A percentile compares a stretch with the other conserved stretches of the same genome.
phyloP scores from a whole-genome alignment of 2,329 filamentous ascomycete species.

The Exophiala viscosa region DNA sequence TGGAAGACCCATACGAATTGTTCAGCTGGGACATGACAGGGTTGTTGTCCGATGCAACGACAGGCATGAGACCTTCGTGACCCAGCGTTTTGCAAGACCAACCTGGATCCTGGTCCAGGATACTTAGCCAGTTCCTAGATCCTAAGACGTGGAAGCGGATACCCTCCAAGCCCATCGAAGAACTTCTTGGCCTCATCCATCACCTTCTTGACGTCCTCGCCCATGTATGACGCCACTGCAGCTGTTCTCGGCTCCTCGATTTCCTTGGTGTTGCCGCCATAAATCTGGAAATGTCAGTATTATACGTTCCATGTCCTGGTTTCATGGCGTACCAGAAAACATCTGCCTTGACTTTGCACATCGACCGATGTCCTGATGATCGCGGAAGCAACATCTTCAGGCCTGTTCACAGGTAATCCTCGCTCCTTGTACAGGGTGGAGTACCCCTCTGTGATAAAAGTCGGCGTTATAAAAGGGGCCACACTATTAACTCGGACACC shows the following conservation, averaged over 20 bases:
- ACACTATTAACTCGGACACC: slow-evolving; percentile 45
- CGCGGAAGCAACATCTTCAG: slow-evolving; percentile 41
- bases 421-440: slow-evolving; percentile 37
- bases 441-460: slow-evolving; percentile 42
- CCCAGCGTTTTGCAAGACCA: too few species aligned
- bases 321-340: slow-evolving; percentile 5
- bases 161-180: too few species aligned
- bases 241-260: too few species aligned
- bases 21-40: slow-evolving; percentile 12
- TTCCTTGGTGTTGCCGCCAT: too few species aligned
- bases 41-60: background rate
- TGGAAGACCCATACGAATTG: slow-evolving; percentile 2
- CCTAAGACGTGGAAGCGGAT: background rate
- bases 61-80: background rate
- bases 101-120: too few species aligned
- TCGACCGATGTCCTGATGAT: slow-evolving; percentile 31
- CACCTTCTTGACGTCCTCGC: background rate
- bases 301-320: too few species aligned
- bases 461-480: slow-evolving; percentile 49
- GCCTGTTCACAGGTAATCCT: slow-evolving; percentile 41
- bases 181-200: background rate
- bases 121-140: background rate
- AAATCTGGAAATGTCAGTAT: too few species aligned
- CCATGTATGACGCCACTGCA: background rate
- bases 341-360: slow-evolving; percentile 2